Evolutionary conservation across 2,329 filamentous ascomycete species (phyloP).

Genomic region (Alternaria arbusti): DNA sequence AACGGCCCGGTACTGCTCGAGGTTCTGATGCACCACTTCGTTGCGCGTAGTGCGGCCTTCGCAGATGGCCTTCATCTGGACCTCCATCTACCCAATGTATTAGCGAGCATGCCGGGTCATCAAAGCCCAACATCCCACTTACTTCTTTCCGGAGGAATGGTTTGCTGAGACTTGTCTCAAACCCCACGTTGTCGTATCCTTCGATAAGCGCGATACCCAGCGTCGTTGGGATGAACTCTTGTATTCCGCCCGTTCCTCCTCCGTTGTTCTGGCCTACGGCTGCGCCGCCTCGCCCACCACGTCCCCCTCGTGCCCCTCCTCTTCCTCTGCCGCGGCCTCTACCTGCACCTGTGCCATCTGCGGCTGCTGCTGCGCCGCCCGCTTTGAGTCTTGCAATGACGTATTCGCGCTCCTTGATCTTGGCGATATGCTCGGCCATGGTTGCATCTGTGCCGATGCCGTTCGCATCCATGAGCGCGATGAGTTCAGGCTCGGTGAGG

Average conservation of each 20-base stretch:
- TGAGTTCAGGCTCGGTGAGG: slow-evolving; percentile 92
- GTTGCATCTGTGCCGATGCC: slow-evolving; percentile 98
- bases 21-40: slow-evolving; percentile 79
- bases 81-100: slow-evolving; percentile 70
- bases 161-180: slow-evolving; percentile 91
- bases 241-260: slow-evolving; percentile 60
- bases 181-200: slow-evolving; percentile 92
- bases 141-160: slow-evolving; percentile 92
- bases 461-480: slow-evolving; percentile 97
- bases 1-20: slow-evolving; percentile 85
- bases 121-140: slow-evolving; percentile 23
- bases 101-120: slow-evolving; percentile 10
- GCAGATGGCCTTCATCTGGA: slow-evolving; percentile 96
- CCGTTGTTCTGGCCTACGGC: slow-evolving; percentile 48
- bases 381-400: slow-evolving; percentile 68
- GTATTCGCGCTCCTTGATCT: slow-evolving; percentile 90
- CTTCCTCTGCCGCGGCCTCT: slow-evolving; percentile 53
- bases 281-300: slow-evolving; percentile 57
- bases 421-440: slow-evolving; percentile 98
- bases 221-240: slow-evolving; percentile 91
- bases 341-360: slow-evolving; percentile 49
- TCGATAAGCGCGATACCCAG: slow-evolving; percentile 90
- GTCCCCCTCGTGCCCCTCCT: slow-evolving; percentile 35
- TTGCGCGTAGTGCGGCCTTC: slow-evolving; percentile 78
- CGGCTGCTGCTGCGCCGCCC: slow-evolving; percentile 37